Evolutionary conservation across 306 rosid species (phyloP).

Genomic region (Malus domestica): ASM211411v1 NC_041796.1:11700501-11701000

Average conservation of each 20-base stretch:
- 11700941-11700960: not conserved
- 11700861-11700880: not conserved
- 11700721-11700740: too few relatives aligned
- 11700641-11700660: too few relatives aligned
- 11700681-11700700: rapidly evolving
- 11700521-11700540: too few relatives aligned
- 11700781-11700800: not conserved
- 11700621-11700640: too few relatives aligned
- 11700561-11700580: too few relatives aligned
- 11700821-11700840: not conserved
- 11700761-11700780: not conserved
- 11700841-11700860: not conserved
- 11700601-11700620: rapidly evolving
- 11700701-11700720: too few relatives aligned
- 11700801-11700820: not conserved
- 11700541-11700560: too few relatives aligned
- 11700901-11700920: not conserved
- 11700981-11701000: not conserved
- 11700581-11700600: too few relatives aligned
- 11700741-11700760: too few relatives aligned
- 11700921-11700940: not conserved
- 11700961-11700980: not conserved
- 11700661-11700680: not conserved
- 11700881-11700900: not conserved
- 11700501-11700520: too few relatives aligned